phyloP scores from a whole-genome alignment of 2,329 filamentous ascomycete genomes.

The Akanthomyces muscarius region DNA sequence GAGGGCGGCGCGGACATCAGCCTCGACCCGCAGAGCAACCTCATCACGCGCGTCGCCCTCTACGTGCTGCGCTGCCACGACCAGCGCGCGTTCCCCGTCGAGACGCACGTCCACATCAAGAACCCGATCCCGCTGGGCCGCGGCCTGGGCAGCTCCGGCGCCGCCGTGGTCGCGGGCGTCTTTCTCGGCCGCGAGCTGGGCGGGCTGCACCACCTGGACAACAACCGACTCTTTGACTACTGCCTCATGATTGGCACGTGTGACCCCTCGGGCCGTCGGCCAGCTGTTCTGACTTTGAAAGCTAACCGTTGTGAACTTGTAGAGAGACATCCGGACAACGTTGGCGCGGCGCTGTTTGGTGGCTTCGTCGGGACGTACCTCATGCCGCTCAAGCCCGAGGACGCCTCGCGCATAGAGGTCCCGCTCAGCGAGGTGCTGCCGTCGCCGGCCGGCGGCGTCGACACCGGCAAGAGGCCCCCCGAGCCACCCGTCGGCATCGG shows the following conservation, averaged over 20 bases:
- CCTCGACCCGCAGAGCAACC: conserved; percentile 79
- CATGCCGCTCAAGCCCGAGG: conserved; percentile 84
- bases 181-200: conserved; percentile 87
- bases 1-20: conserved; percentile 69
- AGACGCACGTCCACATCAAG: conserved; percentile 89
- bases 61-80: conserved; percentile 93
- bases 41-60: conserved; percentile 89
- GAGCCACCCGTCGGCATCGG: conserved; percentile 89
- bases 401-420: conserved; percentile 87
- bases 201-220: conserved; percentile 65
- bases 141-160: conserved; percentile 90
- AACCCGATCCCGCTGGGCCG: conserved; percentile 93
- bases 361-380: conserved; percentile 97
- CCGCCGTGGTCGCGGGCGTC: conserved; percentile 94
- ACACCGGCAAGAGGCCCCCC: conserved; percentile 82
- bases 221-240: conserved; percentile 86
- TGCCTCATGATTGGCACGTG: conserved; percentile 86
- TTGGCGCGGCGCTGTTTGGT: conserved; percentile 90
- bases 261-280: conserved; percentile 12
- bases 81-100: conserved; percentile 74
- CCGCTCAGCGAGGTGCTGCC: conserved; percentile 91
- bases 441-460: conserved; percentile 81
- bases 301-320: background rate
- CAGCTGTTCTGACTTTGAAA: background rate
- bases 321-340: conserved; percentile 89